Evolutionary conservation across 2,329 filamentous ascomycete species (phyloP), one percentile per base, ranked within the genome.

Genomic region (Sporothrix brunneoviolacea): DNA sequence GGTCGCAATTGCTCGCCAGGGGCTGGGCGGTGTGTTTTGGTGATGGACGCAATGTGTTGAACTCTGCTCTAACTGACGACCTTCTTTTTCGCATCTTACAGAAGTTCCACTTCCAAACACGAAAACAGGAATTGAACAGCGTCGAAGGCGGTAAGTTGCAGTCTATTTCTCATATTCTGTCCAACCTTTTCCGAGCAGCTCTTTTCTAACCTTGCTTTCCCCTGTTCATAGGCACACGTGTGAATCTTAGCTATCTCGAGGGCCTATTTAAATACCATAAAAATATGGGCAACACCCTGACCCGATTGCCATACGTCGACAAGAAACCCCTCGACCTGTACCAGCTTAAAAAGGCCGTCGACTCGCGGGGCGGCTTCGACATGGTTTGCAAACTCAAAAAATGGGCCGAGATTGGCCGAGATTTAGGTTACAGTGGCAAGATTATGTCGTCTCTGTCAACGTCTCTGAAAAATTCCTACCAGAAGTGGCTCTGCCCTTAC

Each of bases 371-470:
- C 41, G 93, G 93, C 3, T 98, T 98, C 60, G 91, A 96, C 50
- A 88, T 88, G 63, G 93, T 98, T 39, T 98, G 93, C 76, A 96
- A 95, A 68, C 78, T 85, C 50, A 98, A 98, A 71, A 97, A 97
- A 71, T 98, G 93, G 93, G 93, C 93, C 15, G 93, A 98, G 67
- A 97, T 98, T 60, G 93, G 93, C 30, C 83, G 93, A 62, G 93
- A 97, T 65, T 72, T 98, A 42, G 93, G 93, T 49, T 98, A 98
- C 69, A 97, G 91, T 64, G 93, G 93, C 64, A 98, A 98, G 73
- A 98, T 98, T 56, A 98, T 98, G 93, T 97, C 91, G 3, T 97
- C 93, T 8, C 73, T 98, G 41, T 98, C 93, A 6, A 98, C 93
- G 0, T 97, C 93, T 5, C 77, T 98, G 37, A 98, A 97, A 67